Evolutionary conservation across 495 filamentous ascomycete genomes (phyloP), one percentile per base, ranked within the genome.

Genomic region (Talaromyces adpressus): DNA sequence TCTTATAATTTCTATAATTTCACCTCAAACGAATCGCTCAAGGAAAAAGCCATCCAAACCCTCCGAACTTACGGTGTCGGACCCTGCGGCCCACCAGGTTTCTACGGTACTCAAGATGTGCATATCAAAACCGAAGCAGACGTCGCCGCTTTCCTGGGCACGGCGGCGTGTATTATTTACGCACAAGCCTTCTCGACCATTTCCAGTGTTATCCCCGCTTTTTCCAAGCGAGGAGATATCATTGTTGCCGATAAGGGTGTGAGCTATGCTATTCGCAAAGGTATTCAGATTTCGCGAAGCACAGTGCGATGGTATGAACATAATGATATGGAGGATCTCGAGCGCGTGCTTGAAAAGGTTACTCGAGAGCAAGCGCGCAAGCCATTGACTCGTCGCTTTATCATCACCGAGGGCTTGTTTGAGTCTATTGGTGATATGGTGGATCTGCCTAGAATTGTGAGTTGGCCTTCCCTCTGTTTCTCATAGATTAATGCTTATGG

Each of bases 1-100:
- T 93, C 91, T 6, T 93, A 90, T 76, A 98, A 98, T 70, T 95
- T 92, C 75, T 99, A 94, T 81, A 98, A 99, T 74, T 91, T 99
- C 69, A 89, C 93, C 65, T 86, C 84, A 23, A 96, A 96, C 71
- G 92, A 97, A 63, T 82, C 86, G 8, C 84, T 99, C 67, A 97
- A 96, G 71, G 92, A 97, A 61, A 92, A 95, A 71, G 94, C 93
- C 0, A 91, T 98, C 65, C 88, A 92, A 70, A 94, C 93, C 6
- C 83, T 99, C 25, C 90, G 93, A 58, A 93, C 87, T 63, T 98
- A 99, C 69, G 94, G 94, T 49, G 95, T 98, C 39, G 94, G 94
- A 22, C 92, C 94, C 59, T 99, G 94, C 75, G 92, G 93, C 36
- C 94, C 94, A 2, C 93, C 94, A 14, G 91, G 93, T 39, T 99